Evolutionary conservation across 139 green algal genomes (phyloP), one percentile per base, ranked within the genome.

Genomic region (Picochlorum sp.): DNA sequence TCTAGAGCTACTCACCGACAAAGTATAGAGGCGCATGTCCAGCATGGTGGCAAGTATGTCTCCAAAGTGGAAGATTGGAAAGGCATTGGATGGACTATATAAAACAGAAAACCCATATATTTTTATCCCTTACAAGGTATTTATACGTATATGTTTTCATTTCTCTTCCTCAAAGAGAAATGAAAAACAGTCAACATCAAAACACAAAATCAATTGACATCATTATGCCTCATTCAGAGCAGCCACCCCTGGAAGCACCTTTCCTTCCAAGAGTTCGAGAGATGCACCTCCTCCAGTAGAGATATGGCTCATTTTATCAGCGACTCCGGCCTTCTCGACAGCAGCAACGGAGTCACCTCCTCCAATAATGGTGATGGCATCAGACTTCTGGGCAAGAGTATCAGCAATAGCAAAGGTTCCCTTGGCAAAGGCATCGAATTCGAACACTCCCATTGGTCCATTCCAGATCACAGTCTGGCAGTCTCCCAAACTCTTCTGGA

Each of bases 231-330:
- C 90, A 77, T 98, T 75, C 23, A 98, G 85, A 34, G 88, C 89
- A 52, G 89, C 92, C 30, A 97, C 92, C 64, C 94, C 94, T 38
- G 94, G 94, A 63, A 98, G 84, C 47, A 97, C 85, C 86, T 97
- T 97, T 85, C 94, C 94, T 86, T 99, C 94, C 44, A 99, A 79
- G 69, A 99, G 89, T 85, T 99, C 94, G 68, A 99, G 79, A 51
- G 84, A 95, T 18, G 94, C 94, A 66, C 94, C 94, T 51, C 92
- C 92, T 50, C 93, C 93, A 38, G 94, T 99, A 66, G 84, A 95
- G 76, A 96, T 94, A 80, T 96, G 90, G 67, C 61, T 82, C 88
- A 96, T 96, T 30, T 76, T 72, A 13, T 61, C 37, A 38, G 74
- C 75, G 20, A 96, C 62, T 61, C 91, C 91, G n/a, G 89, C 91